Evolutionary conservation across 177 flowering plant species (phyloP).

Genomic region (Tripterygium wilfordii): DNA sequence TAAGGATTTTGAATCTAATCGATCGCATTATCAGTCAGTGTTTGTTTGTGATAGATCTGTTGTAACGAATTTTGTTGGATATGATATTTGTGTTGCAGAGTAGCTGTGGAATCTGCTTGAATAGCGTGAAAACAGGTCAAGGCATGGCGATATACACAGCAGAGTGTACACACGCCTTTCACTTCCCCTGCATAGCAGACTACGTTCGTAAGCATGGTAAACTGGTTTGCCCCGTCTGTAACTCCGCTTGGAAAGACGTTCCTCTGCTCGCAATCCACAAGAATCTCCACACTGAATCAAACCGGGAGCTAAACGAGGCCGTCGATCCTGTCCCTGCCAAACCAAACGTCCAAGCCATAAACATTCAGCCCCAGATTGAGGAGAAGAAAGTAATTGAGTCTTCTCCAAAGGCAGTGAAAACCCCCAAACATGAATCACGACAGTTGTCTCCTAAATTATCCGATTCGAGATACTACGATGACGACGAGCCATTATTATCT

Average conservation of each 20-base stretch:
- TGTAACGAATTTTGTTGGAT: no score
- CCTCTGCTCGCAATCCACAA: slow-evolving; percentile 36
- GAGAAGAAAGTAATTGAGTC: slow-evolving; percentile 9
- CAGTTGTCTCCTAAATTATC: background rate
- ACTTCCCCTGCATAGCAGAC: slow-evolving; percentile 43
- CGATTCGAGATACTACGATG: slow-evolving; percentile 39
- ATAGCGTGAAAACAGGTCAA: slow-evolving; percentile 35
- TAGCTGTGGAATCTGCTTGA: slow-evolving; percentile 41
- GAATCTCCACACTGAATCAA: slow-evolving; percentile 1
- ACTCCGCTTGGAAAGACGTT: slow-evolving; percentile 32
- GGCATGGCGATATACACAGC: slow-evolving; percentile 54
- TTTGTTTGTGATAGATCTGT: no score
- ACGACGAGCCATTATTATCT: slow-evolving; percentile 75
- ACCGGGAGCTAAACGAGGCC: slow-evolving; percentile 1
- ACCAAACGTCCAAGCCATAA: no score
- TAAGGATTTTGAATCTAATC: no score
- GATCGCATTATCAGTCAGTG: no score
- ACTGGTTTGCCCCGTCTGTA: slow-evolving; percentile 43
- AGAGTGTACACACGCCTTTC: slow-evolving; percentile 45
- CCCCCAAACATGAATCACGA: slow-evolving; percentile 1
- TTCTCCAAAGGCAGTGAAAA: slow-evolving; percentile 8
- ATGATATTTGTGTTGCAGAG: no score
- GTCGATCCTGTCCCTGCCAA: background rate
- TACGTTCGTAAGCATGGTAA: slow-evolving; percentile 23
- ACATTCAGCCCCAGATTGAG: background rate